Evolutionary conservation across 345 rosid genomes (phyloP).

Genomic region (Microcos paniculata): DNA sequence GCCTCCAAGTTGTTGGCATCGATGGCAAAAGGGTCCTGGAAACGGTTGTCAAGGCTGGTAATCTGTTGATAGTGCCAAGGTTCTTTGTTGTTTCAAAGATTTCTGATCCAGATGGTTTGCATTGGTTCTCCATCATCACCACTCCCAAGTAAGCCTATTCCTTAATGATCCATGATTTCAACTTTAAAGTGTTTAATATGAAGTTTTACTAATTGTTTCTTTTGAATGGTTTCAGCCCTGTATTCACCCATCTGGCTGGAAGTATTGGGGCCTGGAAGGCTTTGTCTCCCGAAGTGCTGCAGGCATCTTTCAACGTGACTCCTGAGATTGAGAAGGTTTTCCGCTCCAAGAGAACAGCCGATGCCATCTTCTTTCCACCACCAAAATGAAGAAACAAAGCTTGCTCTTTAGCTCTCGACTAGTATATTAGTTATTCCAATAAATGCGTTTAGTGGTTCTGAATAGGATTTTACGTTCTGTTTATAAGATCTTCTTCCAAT

Average conservation of each 20-base stretch:
- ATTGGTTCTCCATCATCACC: conserved; percentile 89
- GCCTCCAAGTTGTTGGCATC: conserved; percentile 74
- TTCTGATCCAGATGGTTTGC: conserved; percentile 76
- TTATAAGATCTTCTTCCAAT: too few species aligned
- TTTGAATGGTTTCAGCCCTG: conserved; percentile 48
- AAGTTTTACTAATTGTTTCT: background rate
- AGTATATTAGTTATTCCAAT: background rate
- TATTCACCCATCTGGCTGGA: conserved; percentile 91
- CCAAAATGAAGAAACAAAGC: conserved; percentile 32
- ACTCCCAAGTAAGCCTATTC: conserved; percentile 67
- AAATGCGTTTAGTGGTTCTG: background rate
- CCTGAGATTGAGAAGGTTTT: conserved; percentile 58
- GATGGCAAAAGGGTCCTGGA: conserved; percentile 76
- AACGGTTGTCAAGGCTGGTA: conserved; percentile 65
- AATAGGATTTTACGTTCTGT: background rate
- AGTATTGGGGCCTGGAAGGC: conserved; percentile 80
- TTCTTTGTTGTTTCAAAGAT: conserved; percentile 86
- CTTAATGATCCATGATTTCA: background rate
- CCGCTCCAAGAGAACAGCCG: conserved; percentile 63
- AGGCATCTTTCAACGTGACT: conserved; percentile 66
- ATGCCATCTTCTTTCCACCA: conserved; percentile 86
- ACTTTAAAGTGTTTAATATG: background rate
- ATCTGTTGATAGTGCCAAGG: conserved; percentile 81
- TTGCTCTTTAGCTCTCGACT: background rate
- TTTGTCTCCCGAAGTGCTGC: conserved; percentile 70